Percentiles rank a stretch among this genome's conserved stretches.
These are phyloP conservation scores for Trichoderma asperellum DNA, from an alignment of 2,329 filamentous ascomycete genomes.

Conservation along the genomic window DNA sequence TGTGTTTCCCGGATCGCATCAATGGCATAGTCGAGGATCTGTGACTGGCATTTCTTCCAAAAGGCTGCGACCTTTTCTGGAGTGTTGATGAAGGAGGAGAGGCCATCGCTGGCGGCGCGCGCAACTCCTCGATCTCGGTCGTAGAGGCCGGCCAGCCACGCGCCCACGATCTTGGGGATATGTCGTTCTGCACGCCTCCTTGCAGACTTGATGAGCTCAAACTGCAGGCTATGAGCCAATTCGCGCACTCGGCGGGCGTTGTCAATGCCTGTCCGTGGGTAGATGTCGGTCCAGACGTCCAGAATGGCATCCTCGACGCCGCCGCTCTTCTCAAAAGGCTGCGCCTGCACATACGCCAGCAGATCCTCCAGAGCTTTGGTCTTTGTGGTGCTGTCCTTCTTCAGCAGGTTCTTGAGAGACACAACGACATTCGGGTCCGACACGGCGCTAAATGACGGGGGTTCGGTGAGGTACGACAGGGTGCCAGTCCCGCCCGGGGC, in stretches of 20 bases:
- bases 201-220: constrained; percentile 61
- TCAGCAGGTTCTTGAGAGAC: constrained; percentile 87
- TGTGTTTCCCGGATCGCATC: constrained; percentile 80
- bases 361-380: constrained; percentile 88
- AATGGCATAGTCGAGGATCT: constrained; percentile 80
- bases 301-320: constrained; percentile 80
- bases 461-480: constrained; percentile 86
- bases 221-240: constrained; percentile 76
- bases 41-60: constrained; percentile 78
- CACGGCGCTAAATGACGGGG: constrained; percentile 76
- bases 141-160: constrained; percentile 90
- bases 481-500: constrained; percentile 49
- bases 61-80: constrained; percentile 78
- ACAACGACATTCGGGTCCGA: constrained; percentile 82
- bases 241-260: constrained; percentile 86
- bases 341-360: constrained; percentile 62
- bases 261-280: constrained; percentile 88
- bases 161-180: constrained; percentile 75
- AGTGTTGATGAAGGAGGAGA: constrained; percentile 75
- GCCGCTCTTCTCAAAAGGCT: constrained; percentile 57
- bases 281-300: constrained; percentile 86
- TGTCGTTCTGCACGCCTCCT: constrained; percentile 84
- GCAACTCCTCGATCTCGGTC: constrained; percentile 80
- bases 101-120: constrained; percentile 75
- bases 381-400: constrained; percentile 93